phyloP scores from a whole-genome alignment of 345 rosid species.

The Linum usitatissimum region DNA sequence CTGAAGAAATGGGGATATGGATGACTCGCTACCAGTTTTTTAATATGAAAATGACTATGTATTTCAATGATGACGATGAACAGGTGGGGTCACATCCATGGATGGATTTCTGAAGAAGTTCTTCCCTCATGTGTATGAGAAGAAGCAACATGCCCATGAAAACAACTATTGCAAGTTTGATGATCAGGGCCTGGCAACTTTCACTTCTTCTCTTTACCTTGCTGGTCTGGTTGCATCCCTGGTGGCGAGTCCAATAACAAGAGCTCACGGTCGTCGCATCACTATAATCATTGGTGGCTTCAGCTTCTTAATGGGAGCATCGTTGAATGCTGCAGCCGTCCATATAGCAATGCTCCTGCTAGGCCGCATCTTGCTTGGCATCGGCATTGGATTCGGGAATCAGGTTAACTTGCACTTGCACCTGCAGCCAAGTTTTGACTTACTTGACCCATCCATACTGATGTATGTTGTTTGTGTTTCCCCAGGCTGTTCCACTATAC shows the following conservation, averaged over 20 bases:
- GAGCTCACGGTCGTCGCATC: constrained; percentile 62
- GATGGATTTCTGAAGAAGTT: constrained; percentile 66
- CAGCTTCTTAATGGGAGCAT: constrained; percentile 66
- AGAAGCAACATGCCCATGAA: constrained; percentile 65
- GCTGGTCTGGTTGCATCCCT: constrained; percentile 82
- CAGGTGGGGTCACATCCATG: constrained; percentile 92
- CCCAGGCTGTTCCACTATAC: constrained; percentile 75
- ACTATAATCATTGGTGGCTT: constrained; percentile 82
- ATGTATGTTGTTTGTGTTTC: not conserved
- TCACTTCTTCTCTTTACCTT: constrained; percentile 82
- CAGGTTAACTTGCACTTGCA: constrained; percentile 36
- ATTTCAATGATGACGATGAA: constrained; percentile 5
- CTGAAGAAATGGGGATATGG: not conserved
- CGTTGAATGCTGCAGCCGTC: constrained; percentile 55
- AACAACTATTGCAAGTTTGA: constrained; percentile 90
- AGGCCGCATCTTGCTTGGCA: constrained; percentile 79
- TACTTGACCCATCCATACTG: not conserved
- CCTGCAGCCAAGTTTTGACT: not conserved
- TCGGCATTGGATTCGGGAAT: constrained; percentile 96
- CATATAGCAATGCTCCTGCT: constrained; percentile 66
- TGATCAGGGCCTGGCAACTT: constrained; percentile 65
- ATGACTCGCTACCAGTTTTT: not conserved
- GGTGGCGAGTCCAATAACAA: constrained; percentile 67
- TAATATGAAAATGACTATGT: not conserved
- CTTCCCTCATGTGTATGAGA: constrained; percentile 50